Evolutionary conservation across 495 filamentous ascomycete species (phyloP).

Genomic region (Choiromyces venosus): DNA sequence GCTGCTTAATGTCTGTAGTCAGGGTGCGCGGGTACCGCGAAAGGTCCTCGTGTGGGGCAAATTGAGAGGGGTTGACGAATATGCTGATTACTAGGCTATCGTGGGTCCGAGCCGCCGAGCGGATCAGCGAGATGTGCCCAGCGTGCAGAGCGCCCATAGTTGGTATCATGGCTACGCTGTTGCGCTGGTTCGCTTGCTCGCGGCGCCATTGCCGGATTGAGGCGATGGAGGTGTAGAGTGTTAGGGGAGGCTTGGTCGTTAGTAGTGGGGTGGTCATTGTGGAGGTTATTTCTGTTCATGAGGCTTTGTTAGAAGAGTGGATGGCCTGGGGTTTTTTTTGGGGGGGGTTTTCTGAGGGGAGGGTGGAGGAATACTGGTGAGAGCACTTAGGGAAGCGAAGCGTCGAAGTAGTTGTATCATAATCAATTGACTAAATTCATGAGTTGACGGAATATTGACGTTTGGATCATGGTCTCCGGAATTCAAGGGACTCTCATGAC

Average conservation of each 20-base stretch:
- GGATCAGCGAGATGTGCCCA: conserved; percentile 82
- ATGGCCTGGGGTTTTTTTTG: neutral
- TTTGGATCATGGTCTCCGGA: neutral
- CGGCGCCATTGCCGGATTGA: conserved; percentile 66
- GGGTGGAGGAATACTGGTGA: neutral
- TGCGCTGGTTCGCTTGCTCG: conserved; percentile 59
- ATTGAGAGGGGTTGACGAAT: conserved; percentile 96
- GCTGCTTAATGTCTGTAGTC: conserved; percentile 62
- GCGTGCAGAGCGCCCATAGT: conserved; percentile 96
- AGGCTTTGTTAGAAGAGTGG: neutral
- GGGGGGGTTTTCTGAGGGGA: too few species aligned
- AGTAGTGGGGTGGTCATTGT: conserved; percentile 7
- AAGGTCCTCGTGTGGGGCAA: conserved; percentile 84
- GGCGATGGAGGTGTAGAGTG: conserved; percentile 68
- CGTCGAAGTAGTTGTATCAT: neutral
- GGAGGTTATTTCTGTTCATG: conserved; percentile 18
- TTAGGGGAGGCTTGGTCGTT: conserved; percentile 49
- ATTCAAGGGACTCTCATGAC: neutral
- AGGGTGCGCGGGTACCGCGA: conserved; percentile 86
- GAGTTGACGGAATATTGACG: neutral
- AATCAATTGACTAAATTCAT: neutral
- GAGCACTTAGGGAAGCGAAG: neutral
- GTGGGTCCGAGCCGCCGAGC: conserved; percentile 76
- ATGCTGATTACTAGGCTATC: conserved; percentile 80
- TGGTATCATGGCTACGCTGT: conserved; percentile 79